A percentile compares a stretch with the other conserved stretches of the same genome.
These are phyloP conservation scores for Ramaria sp. DNA, from an alignment of 768 basidiomycete species.

Conservation along the genomic window DNA sequence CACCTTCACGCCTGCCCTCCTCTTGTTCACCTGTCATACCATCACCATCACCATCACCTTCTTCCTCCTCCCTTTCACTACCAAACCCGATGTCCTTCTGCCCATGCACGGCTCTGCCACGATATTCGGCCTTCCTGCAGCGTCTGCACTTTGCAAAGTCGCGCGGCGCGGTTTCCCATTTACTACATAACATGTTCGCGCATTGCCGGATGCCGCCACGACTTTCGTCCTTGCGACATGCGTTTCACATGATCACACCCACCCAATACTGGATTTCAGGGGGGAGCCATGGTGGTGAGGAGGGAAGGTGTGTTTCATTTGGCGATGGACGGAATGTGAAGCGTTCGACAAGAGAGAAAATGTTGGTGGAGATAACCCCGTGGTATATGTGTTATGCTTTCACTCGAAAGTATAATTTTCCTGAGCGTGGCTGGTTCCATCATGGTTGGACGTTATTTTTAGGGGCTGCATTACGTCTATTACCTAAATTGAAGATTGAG, in stretches of 20 bases:
- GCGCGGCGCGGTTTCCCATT: slow-evolving; percentile 85
- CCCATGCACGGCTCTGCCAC: slow-evolving; percentile 96
- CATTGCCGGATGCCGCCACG: slow-evolving; percentile 93
- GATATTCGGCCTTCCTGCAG: slow-evolving; percentile 97
- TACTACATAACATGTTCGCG: slow-evolving; percentile 94
- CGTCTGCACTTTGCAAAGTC: slow-evolving; percentile 96
- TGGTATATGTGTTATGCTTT: too few species aligned
- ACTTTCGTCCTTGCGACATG: slow-evolving; percentile 92
- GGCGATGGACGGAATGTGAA: slow-evolving; percentile 93
- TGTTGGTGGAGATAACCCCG: slow-evolving; percentile 57
- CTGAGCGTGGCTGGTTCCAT: too few species aligned
- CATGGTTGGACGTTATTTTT: too few species aligned
- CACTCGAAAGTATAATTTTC: too few species aligned
- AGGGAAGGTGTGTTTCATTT: slow-evolving; percentile 60
- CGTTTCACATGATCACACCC: slow-evolving; percentile 99
- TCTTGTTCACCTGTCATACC: not conserved
- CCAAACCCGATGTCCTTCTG: slow-evolving; percentile 93
- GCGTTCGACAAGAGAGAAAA: slow-evolving; percentile 91
- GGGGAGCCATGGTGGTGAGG: slow-evolving; percentile 61
- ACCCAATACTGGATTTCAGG: slow-evolving; percentile 98
- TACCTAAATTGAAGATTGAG: too few species aligned
- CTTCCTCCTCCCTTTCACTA: slow-evolving; percentile 46
- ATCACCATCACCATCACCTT: not conserved
- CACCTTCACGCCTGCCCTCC: not conserved
- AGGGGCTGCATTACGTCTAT: too few species aligned